Percentiles rank a stretch among this genome's conserved stretches.
Evolutionary conservation across 2,329 filamentous ascomycete species (phyloP).

Genomic region (Myriangium duriaei): DNA sequence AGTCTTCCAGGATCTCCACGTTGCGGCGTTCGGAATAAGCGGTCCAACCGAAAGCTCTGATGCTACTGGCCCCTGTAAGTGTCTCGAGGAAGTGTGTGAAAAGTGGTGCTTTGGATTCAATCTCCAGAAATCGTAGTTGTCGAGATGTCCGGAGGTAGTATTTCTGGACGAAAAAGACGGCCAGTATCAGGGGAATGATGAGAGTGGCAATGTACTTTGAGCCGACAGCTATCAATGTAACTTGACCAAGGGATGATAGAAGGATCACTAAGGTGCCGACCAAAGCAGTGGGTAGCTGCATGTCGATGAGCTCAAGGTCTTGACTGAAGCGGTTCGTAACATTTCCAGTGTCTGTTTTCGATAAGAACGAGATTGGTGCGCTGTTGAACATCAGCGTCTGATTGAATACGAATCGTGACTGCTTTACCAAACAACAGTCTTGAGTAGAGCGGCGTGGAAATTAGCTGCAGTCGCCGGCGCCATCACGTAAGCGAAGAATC

Average conservation of each 20-base stretch:
- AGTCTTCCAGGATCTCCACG: conserved; percentile 26
- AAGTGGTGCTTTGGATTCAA: conserved; percentile 38
- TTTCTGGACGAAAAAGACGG: conserved; percentile 31
- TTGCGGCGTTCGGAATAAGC: conserved; percentile 26
- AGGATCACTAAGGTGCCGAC: no score
- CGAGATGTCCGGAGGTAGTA: conserved; percentile 37
- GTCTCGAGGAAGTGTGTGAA: conserved; percentile 42
- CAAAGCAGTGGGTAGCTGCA: conserved; percentile 22
- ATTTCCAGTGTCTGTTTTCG: conserved; percentile 29
- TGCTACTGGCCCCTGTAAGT: conserved; percentile 35
- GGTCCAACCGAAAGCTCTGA: conserved; percentile 42
- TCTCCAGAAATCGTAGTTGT: conserved; percentile 39
- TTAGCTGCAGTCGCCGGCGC: no score
- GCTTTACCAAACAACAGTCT: no score
- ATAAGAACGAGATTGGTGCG: conserved; percentile 22
- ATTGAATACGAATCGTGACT: no score
- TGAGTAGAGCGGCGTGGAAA: no score
- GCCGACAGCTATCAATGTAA: no score
- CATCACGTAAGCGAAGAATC: no score
- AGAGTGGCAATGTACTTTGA: no score
- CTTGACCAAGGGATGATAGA: no score
- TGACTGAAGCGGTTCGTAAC: conserved; percentile 35
- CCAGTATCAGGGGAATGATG: no score
- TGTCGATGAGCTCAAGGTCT: conserved; percentile 35
- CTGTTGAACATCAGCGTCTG: no score